Conservation (phyloP, 225 moss, liverwort and hornwort species). For the Marchantia polymorpha region DNA sequence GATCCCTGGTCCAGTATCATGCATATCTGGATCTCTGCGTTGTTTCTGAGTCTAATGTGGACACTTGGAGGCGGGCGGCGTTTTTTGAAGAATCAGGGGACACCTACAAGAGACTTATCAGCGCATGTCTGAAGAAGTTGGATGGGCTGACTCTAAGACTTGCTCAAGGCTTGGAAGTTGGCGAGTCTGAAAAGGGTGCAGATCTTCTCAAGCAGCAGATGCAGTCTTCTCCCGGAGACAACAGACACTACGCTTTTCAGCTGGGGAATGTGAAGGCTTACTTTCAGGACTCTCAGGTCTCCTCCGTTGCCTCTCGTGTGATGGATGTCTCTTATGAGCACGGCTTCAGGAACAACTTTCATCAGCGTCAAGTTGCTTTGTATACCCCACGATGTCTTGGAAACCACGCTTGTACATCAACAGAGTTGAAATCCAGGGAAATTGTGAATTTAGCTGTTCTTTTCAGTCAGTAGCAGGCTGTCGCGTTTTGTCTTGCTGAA, state of each 20-base stretch:
- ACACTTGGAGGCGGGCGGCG: conserved; percentile 77
- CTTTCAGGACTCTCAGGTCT: conserved; percentile 61
- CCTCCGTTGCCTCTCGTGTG: not conserved
- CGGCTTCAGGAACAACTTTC: not conserved
- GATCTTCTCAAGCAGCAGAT: conserved; percentile 60
- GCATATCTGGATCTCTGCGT: conserved; percentile 71
- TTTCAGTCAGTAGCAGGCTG: too few relatives aligned
- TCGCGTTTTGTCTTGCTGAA: not conserved
- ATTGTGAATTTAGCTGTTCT: too few relatives aligned
- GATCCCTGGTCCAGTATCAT: conserved; percentile 59
- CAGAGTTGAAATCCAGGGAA: too few relatives aligned
- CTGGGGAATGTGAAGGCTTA: conserved; percentile 44
- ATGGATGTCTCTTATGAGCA: not conserved
- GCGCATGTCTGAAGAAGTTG: conserved; percentile 51
- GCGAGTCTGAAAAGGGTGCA: conserved; percentile 43
- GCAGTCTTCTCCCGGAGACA: conserved; percentile 39
- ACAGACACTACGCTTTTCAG: conserved; percentile 28
- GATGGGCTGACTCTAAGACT: conserved; percentile 65
- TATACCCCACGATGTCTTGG: too few relatives aligned
- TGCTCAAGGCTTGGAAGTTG: conserved; percentile 61
- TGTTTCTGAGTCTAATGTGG: conserved; percentile 75
- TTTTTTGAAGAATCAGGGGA: conserved; percentile 88
- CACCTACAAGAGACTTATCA: conserved; percentile 63
- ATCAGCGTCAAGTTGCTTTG: not conserved
- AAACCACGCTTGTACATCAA: too few relatives aligned